Percentiles rank a stretch among this genome's conserved stretches.
Evolutionary conservation across 2,329 filamentous ascomycete species (phyloP).

Genomic region (Fusarium sp.): DNA sequence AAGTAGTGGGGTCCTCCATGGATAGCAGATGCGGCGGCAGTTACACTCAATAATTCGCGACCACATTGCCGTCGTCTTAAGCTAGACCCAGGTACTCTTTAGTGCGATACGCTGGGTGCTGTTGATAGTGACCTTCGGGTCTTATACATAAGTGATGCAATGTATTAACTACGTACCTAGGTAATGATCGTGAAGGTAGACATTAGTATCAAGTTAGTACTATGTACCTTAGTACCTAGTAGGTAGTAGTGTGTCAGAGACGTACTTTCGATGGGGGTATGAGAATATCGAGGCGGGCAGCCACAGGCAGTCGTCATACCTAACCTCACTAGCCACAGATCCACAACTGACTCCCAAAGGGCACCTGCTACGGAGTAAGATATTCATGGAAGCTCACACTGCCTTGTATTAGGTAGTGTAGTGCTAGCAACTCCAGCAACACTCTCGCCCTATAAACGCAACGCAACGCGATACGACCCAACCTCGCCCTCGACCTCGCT

Average conservation of each 20-base stretch:
- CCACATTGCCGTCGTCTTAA: background rate
- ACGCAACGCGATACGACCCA: conserved; percentile 1
- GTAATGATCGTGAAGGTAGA: background rate
- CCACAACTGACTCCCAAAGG: conserved; percentile 22
- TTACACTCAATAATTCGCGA: background rate
- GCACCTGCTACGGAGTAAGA: conserved; percentile 1
- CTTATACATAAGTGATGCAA: background rate
- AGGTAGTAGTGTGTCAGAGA: background rate
- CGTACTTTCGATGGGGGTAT: background rate
- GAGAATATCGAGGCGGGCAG: conserved; percentile 3
- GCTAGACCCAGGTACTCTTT: background rate
- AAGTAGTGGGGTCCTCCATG: background rate
- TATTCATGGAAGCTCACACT: conserved; percentile 20
- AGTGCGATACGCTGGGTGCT: background rate
- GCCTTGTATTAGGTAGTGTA: background rate
- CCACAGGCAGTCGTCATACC: conserved; percentile 32
- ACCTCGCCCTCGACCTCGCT: background rate
- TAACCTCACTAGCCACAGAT: conserved; percentile 1
- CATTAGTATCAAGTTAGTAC: background rate
- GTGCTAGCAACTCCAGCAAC: conserved; percentile 28
- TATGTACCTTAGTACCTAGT: too few relatives aligned
- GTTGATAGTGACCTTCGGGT: background rate
- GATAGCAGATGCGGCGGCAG: background rate
- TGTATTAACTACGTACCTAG: background rate
- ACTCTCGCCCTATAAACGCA: background rate